Evolutionary conservation across 352 stramenopile species (phyloP).

Genomic region (Pythium angustatum): DNA sequence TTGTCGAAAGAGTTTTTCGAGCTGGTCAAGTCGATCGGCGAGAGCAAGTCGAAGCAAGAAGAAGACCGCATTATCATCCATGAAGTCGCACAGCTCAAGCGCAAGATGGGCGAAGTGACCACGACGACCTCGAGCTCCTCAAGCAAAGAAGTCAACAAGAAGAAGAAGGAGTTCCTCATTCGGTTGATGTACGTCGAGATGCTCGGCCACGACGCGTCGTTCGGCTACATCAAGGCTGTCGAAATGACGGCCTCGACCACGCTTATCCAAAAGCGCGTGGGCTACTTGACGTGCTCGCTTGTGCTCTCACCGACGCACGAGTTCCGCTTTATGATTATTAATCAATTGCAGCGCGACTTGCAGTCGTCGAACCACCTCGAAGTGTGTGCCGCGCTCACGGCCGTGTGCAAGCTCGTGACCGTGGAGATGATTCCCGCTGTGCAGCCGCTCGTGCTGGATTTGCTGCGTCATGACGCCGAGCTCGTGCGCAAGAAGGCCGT

Average conservation of each 20-base stretch:
- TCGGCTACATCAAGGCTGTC: conserved; percentile 98
- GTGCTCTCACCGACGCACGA: conserved; percentile 98
- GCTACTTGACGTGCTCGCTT: conserved; percentile 94
- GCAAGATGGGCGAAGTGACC: conserved; percentile 91
- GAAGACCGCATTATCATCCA: conserved; percentile 99
- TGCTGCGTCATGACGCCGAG: conserved; percentile 95
- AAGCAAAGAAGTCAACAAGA: conserved; percentile 89
- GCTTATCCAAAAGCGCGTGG: conserved; percentile 98
- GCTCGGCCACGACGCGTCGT: conserved; percentile 99
- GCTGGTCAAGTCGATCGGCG: conserved; percentile 99
- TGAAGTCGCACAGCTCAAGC: conserved; percentile 96
- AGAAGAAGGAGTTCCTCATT: conserved; percentile 99
- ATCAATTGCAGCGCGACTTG: conserved; percentile 97
- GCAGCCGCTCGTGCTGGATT: conserved; percentile 93
- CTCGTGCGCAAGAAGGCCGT: conserved; percentile 99
- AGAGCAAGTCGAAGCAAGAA: conserved; percentile 99
- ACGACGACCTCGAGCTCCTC: conserved; percentile 70
- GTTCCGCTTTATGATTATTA: conserved; percentile 99
- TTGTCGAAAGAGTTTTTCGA: conserved; percentile 99
- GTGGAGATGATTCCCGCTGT: conserved; percentile 98
- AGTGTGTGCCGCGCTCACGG: conserved; percentile 95
- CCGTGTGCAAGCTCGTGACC: conserved; percentile 96
- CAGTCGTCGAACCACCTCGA: conserved; percentile 93
- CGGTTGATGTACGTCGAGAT: conserved; percentile 99
- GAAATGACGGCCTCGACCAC: conserved; percentile 98